Percentiles rank a stretch among this genome's conserved stretches.
Evolutionary conservation across 306 rosid species (phyloP).

Genomic region (Casuarina equisetifolia): DNA sequence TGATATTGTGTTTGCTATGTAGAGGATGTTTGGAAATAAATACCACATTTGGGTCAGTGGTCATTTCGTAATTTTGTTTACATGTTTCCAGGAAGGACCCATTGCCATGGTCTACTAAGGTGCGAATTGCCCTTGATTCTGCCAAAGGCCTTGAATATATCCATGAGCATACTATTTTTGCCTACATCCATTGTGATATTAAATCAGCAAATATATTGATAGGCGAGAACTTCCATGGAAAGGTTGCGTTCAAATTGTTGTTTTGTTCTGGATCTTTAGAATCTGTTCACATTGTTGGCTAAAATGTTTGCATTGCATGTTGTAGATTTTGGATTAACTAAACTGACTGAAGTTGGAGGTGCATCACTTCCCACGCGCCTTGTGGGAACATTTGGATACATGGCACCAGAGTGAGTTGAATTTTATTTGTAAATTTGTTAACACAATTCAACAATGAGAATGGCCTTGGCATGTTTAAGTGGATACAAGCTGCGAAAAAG

Average conservation of each 20-base stretch:
- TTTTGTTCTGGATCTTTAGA: slow-evolving; percentile 9
- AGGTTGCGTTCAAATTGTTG: slow-evolving; percentile 49
- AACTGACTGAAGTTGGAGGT: slow-evolving; percentile 86
- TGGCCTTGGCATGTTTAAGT: not conserved
- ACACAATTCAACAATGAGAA: slow-evolving; percentile 3
- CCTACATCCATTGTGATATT: slow-evolving; percentile 91
- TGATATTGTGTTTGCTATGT: slow-evolving; percentile 27
- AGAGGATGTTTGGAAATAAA: slow-evolving; percentile 13
- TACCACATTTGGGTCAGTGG: slow-evolving; percentile 4
- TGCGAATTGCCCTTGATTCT: slow-evolving; percentile 94
- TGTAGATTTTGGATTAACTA: slow-evolving; percentile 95
- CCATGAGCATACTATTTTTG: slow-evolving; percentile 97
- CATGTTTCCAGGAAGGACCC: slow-evolving; percentile 59
- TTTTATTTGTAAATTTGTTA: slow-evolving; percentile 5
- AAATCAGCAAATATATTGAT: slow-evolving; percentile 95
- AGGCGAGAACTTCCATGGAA: slow-evolving; percentile 74
- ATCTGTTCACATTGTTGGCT: slow-evolving; percentile 25
- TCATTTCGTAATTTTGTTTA: slow-evolving; percentile 18
- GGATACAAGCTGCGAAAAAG: not conserved
- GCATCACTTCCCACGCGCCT: slow-evolving; percentile 76
- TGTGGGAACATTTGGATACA: slow-evolving; percentile 93
- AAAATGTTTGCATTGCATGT: slow-evolving; percentile 48
- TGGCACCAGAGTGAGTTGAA: slow-evolving; percentile 85
- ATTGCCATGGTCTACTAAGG: slow-evolving; percentile 78
- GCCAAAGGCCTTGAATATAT: slow-evolving; percentile 97